Percentiles rank a stretch among this genome's conserved stretches.
These are phyloP conservation scores for Lactarius quietus DNA, from an alignment of 768 basidiomycete genomes.

Conservation along the genomic window DNA sequence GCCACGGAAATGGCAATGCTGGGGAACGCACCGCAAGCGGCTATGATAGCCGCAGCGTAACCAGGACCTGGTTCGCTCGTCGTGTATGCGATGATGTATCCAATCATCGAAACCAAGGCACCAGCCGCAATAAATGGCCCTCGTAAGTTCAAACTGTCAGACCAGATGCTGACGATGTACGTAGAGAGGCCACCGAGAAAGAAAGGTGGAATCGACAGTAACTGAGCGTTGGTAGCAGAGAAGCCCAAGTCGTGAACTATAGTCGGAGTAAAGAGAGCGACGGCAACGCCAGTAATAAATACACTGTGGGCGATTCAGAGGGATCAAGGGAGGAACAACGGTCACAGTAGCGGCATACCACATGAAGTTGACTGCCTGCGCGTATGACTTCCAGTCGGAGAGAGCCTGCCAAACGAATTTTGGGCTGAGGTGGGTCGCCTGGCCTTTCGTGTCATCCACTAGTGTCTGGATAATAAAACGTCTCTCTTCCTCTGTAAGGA, in stretches of 20 bases:
- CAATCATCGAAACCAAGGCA: slow-evolving; percentile 44
- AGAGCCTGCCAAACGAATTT: slow-evolving; percentile 37
- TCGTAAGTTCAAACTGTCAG: slow-evolving; percentile 38
- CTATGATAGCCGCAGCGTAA: slow-evolving; percentile 48
- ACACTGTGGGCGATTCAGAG: slow-evolving; percentile 31
- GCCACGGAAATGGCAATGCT: slow-evolving; percentile 46
- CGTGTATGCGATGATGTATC: slow-evolving; percentile 48
- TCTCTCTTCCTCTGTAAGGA: slow-evolving; percentile 38
- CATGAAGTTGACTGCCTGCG: slow-evolving; percentile 35
- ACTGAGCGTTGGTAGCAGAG: slow-evolving; percentile 42
- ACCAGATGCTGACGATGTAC: slow-evolving; percentile 33
- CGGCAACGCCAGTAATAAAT: slow-evolving; percentile 45
- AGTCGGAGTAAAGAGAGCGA: slow-evolving; percentile 38
- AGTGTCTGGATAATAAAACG: slow-evolving; percentile 32
- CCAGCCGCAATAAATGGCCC: slow-evolving; percentile 49
- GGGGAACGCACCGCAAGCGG: slow-evolving; percentile 52
- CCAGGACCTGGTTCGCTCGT: slow-evolving; percentile 32
- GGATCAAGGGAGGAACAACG: background rate
- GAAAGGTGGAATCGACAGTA: slow-evolving; percentile 39
- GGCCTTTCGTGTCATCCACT: slow-evolving; percentile 30
- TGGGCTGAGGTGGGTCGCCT: slow-evolving; percentile 35
- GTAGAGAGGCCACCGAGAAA: slow-evolving; percentile 33
- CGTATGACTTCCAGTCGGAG: slow-evolving; percentile 33
- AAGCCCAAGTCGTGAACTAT: slow-evolving; percentile 42
- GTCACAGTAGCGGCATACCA: slow-evolving; percentile 28